These are phyloP conservation scores for Posidonia australis DNA, from an alignment of 106 monocot genomes.

Conservation along the genomic window DNA sequence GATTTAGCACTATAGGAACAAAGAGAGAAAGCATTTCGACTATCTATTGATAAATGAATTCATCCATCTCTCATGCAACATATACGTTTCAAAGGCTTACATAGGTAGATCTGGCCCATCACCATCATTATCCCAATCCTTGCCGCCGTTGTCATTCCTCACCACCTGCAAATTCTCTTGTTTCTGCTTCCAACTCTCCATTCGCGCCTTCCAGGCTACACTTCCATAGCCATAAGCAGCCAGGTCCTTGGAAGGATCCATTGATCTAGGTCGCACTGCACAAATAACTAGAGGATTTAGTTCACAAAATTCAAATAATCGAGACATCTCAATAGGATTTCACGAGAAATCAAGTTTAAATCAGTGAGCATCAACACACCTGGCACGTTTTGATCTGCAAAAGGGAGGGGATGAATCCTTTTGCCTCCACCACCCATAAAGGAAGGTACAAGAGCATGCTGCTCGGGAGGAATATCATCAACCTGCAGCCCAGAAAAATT, in stretches of 20 bases:
- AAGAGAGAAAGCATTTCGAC: too few relatives aligned
- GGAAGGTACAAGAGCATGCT: slow-evolving; percentile 89
- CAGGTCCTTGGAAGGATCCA: slow-evolving; percentile 97
- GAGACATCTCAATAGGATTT: too few relatives aligned
- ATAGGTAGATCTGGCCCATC: slow-evolving; percentile 69
- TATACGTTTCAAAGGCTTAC: slow-evolving; percentile 33
- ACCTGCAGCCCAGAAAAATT: slow-evolving; percentile 25
- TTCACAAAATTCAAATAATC: too few relatives aligned
- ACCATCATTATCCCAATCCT: slow-evolving; percentile 61
- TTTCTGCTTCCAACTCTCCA: slow-evolving; percentile 97
- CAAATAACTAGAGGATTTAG: not conserved
- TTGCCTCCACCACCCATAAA: slow-evolving; percentile 92
- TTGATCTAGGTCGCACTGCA: slow-evolving; percentile 94
- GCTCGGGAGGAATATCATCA: slow-evolving; percentile 93
- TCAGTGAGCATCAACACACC: slow-evolving; percentile 16
- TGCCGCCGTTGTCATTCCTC: slow-evolving; percentile 59
- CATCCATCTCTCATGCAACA: not conserved
- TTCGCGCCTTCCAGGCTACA: slow-evolving; percentile 94
- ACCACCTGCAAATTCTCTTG: slow-evolving; percentile 70
- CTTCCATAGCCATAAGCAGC: slow-evolving; percentile 98
- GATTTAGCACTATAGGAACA: too few relatives aligned
- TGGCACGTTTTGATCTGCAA: slow-evolving; percentile 55
- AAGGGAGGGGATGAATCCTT: slow-evolving; percentile 92
- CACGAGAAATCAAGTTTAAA: not conserved
- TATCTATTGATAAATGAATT: too few relatives aligned